These are phyloP conservation scores for Bacterosira constricta DNA, from an alignment of 108 stramenopile genomes.

Conservation along the genomic window DNA sequence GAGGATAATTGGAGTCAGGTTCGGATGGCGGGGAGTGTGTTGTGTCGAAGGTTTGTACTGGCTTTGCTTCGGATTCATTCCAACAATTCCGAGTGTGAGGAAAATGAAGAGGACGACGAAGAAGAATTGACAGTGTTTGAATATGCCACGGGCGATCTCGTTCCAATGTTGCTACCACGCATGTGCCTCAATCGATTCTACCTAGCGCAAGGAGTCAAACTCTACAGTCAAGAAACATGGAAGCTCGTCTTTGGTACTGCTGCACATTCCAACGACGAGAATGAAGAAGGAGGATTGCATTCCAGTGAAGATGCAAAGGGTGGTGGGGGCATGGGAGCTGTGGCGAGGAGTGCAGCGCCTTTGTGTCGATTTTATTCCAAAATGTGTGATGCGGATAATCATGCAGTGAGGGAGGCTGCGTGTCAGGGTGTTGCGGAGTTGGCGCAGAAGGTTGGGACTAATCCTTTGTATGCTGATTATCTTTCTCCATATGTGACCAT, in stretches of 20 bases:
- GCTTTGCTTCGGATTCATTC: conserved; percentile 56
- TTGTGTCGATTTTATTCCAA: conserved; percentile 92
- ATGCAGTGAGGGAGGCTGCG: conserved; percentile 95
- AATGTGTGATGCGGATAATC: conserved; percentile 93
- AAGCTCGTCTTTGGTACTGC: conserved; percentile 64
- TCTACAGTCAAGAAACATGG: conserved; percentile 97
- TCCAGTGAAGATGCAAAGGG: conserved; percentile 23
- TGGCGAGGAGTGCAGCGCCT: conserved; percentile 80
- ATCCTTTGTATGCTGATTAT: conserved; percentile 43
- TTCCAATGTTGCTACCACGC: conserved; percentile 82
- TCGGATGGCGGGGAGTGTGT: conserved; percentile 92
- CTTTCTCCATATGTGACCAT: conserved; percentile 76
- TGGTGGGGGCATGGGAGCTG: conserved; percentile 71
- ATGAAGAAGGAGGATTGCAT: conserved; percentile 17
- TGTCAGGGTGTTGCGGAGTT: conserved; percentile 97
- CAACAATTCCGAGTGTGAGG: conserved; percentile 28
- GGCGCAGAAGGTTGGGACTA: conserved; percentile 80
- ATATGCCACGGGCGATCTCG: conserved; percentile 36
- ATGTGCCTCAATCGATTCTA: conserved; percentile 99
- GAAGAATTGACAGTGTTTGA: conserved; percentile 46
- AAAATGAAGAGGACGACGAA: conserved; percentile 24
- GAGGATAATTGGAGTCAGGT: conserved; percentile 98
- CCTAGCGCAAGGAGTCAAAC: conserved; percentile 93
- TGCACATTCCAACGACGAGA: not conserved
- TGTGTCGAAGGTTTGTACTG: conserved; percentile 79